Evolutionary conservation across 257 asterid genomes (phyloP), one percentile per base, ranked within the genome.

Genomic region (Fraxinus anomala): DNA sequence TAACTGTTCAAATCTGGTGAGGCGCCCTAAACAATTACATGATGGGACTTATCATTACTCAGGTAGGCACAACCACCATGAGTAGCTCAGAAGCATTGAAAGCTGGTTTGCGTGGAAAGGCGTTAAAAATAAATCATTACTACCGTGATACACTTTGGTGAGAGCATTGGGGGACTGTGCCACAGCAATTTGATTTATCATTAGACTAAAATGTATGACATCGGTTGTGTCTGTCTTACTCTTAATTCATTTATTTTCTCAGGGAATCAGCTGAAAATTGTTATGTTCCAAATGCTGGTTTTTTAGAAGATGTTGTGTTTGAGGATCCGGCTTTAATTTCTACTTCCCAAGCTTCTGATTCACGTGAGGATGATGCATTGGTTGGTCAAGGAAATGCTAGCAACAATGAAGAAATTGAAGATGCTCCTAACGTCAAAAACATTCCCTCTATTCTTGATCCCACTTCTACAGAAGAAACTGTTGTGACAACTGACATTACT

Each of bases 61-160:
- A 95, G 99, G 97, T 95, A 74, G 99, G 99, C 44, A 83, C 89
- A 67, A 91, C 99, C 72, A 91, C 92, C 76, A 87, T 88, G 94
- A 89, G 91, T 77, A 89, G 96, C 86, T 23, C 88, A 44, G 99
- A 90, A 85, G 98, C 97, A 74, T 59, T 87, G 80, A 90, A 88
- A 81, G 97, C 97, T 83, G 92, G 97, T 82, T 85, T 91, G 73
- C 98, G 96, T 36, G 99, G 99, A 70, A 95, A 93, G 91, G 98
- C 97, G 49, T 80, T 95, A 72, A 90, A 81, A 86, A 90, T 95
- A 78, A 73, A 85, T 80, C 99, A 95, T 80, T 87, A 88, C 81
- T 95, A 90, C 74, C 80, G 91, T 14, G 99, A 95, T 83, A 81
- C 91, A 39, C 99, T 95, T 79, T 95, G 98, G 99, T 95, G 89